Evolutionary conservation across 345 rosid species (phyloP).

Genomic region (Populus deltoides): DNA sequence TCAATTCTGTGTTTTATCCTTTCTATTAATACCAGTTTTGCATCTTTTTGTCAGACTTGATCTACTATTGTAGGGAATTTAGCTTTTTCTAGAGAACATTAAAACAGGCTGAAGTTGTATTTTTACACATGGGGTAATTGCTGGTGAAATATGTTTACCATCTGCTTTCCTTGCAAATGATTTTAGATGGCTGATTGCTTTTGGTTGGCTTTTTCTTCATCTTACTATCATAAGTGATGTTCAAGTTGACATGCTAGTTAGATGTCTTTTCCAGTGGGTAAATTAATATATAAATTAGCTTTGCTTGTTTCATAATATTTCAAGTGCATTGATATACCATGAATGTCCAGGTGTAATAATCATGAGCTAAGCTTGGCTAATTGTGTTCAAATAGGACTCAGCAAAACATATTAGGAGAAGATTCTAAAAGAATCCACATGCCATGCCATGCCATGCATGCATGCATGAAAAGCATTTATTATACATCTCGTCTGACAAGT

Average conservation of each 20-base stretch:
- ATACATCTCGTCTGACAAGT: neutral
- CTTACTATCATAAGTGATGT: neutral
- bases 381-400: no score
- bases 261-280: neutral
- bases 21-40: neutral
- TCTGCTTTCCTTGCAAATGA: neutral
- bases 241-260: neutral
- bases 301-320: neutral
- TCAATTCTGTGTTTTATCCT: neutral
- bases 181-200: neutral
- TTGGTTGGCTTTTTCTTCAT: neutral
- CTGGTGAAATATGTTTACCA: neutral
- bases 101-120: neutral
- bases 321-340: neutral
- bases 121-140: neutral
- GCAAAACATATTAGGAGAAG: neutral
- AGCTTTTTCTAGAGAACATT: neutral
- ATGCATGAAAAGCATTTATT: neutral
- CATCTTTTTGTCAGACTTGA: neutral
- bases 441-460: neutral
- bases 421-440: neutral
- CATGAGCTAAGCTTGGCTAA: no score
- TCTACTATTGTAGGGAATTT: no score
- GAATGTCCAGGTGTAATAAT: neutral
- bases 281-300: neutral